Percentiles rank a stretch among this genome's conserved stretches.
phyloP scores from a whole-genome alignment of 352 stramenopile genomes.

The Phytopythium delawarense region DNA sequence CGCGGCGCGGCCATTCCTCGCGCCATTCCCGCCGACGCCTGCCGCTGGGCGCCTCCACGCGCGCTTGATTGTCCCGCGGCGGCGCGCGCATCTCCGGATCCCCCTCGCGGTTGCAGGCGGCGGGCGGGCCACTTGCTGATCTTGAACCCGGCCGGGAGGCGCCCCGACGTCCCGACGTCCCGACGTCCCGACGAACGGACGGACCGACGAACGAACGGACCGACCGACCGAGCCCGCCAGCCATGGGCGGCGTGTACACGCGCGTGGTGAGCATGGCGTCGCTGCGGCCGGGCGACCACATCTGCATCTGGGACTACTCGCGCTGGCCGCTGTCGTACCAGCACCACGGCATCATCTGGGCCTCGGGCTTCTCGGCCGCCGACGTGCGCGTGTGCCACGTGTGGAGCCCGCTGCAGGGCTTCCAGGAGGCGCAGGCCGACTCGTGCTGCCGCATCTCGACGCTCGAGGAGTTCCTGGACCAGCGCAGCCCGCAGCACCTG shows the following conservation, averaged over 20 bases:
- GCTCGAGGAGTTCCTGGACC: conserved; percentile 77
- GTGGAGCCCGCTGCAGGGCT: conserved; percentile 76
- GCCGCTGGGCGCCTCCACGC: neutral
- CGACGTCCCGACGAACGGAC: no score
- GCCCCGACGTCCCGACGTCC: no score
- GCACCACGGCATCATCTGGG: conserved; percentile 84
- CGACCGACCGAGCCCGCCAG: neutral
- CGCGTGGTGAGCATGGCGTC: conserved; percentile 69
- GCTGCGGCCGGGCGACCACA: conserved; percentile 77
- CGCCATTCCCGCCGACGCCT: no score
- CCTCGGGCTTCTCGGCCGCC: conserved; percentile 50
- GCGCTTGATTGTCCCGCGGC: neutral
- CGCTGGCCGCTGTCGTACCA: conserved; percentile 85
- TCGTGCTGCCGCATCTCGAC: conserved; percentile 86
- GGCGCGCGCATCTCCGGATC: neutral
- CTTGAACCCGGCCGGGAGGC: neutral
- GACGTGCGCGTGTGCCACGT: conserved; percentile 82
- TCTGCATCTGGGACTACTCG: conserved; percentile 83
- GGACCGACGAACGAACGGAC: no score
- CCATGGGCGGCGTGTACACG: conserved; percentile 78
- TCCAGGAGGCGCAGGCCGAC: conserved; percentile 72
- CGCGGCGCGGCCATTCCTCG: no score
- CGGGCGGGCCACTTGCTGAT: neutral
- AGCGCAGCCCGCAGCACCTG: conserved; percentile 51
- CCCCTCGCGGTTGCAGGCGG: no score